Conservation (phyloP, 306 rosid species). For the Gleditsia sinensis region DNA sequence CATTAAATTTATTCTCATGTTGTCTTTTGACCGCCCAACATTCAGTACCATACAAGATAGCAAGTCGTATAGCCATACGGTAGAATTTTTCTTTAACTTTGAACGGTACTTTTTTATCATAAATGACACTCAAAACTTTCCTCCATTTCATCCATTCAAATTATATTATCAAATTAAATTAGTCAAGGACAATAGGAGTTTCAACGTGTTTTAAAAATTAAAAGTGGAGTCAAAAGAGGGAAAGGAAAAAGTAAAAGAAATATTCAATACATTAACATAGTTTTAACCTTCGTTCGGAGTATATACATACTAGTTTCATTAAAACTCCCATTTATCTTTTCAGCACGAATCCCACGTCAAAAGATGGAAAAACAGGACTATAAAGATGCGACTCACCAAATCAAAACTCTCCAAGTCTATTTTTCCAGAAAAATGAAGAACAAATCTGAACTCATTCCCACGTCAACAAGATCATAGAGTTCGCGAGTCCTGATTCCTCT, state of each 20-base stretch:
- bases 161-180: too few relatives aligned
- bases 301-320: conserved; percentile 40
- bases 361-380: conserved; percentile 27
- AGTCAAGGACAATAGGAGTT: too few relatives aligned
- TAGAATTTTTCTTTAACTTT: too few relatives aligned
- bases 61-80: too few relatives aligned
- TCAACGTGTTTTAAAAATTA: too few relatives aligned
- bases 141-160: too few relatives aligned
- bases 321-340: conserved; percentile 22
- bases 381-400: conserved; percentile 15
- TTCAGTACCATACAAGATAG: too few relatives aligned
- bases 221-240: neutral
- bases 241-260: neutral
- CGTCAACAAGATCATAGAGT: conserved; percentile 91
- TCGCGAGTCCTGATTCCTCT: conserved; percentile 84
- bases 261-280: conserved; percentile 32
- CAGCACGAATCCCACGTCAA: conserved; percentile 26
- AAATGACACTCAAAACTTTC: too few relatives aligned
- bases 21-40: too few relatives aligned
- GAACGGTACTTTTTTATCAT: too few relatives aligned
- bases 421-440: conserved; percentile 16
- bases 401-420: conserved; percentile 31
- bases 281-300: conserved; percentile 32
- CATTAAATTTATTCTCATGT: too few relatives aligned
- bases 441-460: conserved; percentile 71